Percentiles rank a stretch among this genome's conserved stretches.
Evolutionary conservation across 2,329 filamentous ascomycete genomes (phyloP).

Genomic region (Phialophora tarda): DNA sequence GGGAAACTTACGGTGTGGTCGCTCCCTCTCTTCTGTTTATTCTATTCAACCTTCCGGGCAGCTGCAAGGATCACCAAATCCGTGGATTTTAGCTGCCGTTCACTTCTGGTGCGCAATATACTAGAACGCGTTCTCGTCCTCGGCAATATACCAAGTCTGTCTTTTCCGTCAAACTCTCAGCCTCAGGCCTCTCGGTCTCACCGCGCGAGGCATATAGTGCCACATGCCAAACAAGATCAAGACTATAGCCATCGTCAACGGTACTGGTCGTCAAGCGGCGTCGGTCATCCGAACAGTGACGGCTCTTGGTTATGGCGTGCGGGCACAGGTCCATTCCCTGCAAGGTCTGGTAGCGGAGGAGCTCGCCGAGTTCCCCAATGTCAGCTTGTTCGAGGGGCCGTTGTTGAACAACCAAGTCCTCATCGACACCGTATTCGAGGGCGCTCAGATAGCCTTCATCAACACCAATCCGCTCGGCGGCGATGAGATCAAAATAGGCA

Average conservation of each 20-base stretch:
- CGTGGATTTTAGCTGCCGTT: conserved; percentile 2
- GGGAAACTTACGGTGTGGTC: conserved; percentile 16
- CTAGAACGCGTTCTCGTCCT: not conserved
- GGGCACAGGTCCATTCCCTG: conserved; percentile 85
- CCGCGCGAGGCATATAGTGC: conserved; percentile 8
- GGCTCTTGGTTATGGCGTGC: conserved; percentile 90
- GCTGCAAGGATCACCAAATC: conserved; percentile 9
- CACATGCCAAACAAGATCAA: conserved; percentile 53
- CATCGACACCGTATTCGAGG: conserved; percentile 78
- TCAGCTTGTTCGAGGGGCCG: conserved; percentile 71
- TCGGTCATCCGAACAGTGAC: conserved; percentile 93
- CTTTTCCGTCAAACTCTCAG: conserved; percentile 8
- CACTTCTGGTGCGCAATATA: not conserved
- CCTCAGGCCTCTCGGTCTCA: conserved; percentile 6
- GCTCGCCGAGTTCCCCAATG: conserved; percentile 79
- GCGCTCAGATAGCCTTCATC: conserved; percentile 89
- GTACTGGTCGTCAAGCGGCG: conserved; percentile 91
- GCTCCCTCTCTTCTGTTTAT: not conserved
- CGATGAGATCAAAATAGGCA: conserved; percentile 88
- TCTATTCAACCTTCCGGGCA: conserved; percentile 4
- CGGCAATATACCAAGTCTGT: conserved; percentile 2
- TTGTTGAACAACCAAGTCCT: conserved; percentile 73
- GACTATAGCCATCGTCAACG: conserved; percentile 93
- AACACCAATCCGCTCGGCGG: conserved; percentile 94
- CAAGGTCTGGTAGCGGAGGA: conserved; percentile 89